Evolutionary conservation across 1,284 basidiomycete species (phyloP).

Genomic region (Ustilago esculenta): DNA sequence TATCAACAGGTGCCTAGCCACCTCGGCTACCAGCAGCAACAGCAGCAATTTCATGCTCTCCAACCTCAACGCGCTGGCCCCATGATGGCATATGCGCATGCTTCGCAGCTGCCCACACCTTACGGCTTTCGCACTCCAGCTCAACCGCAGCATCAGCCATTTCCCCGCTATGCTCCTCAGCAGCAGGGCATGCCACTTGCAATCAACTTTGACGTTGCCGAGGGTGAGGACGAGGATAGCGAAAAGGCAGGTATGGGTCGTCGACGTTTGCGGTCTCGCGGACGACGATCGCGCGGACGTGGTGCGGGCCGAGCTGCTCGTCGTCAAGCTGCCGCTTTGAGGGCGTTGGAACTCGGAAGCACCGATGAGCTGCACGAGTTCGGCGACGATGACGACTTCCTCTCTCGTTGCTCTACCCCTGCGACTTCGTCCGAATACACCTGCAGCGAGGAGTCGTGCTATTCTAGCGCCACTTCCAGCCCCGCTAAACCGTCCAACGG

Average conservation of each 20-base stretch:
- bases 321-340: slow-evolving; percentile 48
- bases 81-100: slow-evolving; percentile 1
- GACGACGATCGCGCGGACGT: slow-evolving; percentile 50
- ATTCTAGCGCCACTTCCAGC: slow-evolving; percentile 11
- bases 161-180: not conserved
- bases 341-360: slow-evolving; percentile 20
- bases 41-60: slow-evolving; percentile 5
- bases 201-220: not conserved
- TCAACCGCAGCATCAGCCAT: not conserved
- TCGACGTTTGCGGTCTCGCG: slow-evolving; percentile 42
- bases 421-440: slow-evolving; percentile 18
- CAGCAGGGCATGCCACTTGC: too few species aligned
- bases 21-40: not conserved
- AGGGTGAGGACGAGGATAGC: slow-evolving; percentile 1
- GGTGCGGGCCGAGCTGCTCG: slow-evolving; percentile 54
- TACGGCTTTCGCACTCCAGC: slow-evolving; percentile 10
- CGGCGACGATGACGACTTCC: slow-evolving; percentile 10
- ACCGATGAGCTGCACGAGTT: slow-evolving; percentile 27
- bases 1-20: slow-evolving; percentile 8
- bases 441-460: slow-evolving; percentile 8
- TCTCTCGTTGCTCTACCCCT: slow-evolving; percentile 30
- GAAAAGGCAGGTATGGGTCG: slow-evolving; percentile 1
- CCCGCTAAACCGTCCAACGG: slow-evolving; percentile 7
- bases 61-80: not conserved
- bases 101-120: slow-evolving; percentile 15